Evolutionary conservation across 495 filamentous ascomycete genomes (phyloP).

Genomic region (Podospora conica): DNA sequence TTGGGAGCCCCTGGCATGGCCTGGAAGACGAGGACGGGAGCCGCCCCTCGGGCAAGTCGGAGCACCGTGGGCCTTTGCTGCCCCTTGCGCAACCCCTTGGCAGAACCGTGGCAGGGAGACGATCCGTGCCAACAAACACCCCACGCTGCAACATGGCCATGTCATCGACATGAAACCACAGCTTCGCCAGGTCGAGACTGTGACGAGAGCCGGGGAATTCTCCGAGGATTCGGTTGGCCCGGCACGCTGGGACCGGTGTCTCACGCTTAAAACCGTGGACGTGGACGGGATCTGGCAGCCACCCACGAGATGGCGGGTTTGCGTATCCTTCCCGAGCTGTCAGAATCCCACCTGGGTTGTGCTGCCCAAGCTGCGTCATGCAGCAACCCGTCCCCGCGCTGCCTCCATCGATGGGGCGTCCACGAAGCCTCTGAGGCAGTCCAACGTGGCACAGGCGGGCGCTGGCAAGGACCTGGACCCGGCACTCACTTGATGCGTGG

Average conservation of each 20-base stretch:
- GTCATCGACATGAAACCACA: neutral
- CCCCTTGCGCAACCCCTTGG: neutral
- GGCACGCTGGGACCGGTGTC: neutral
- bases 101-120: neutral
- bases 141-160: neutral
- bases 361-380: neutral
- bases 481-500: neutral
- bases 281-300: neutral
- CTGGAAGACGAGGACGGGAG: neutral
- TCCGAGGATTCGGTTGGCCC: neutral
- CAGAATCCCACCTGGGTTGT: neutral
- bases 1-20: neutral
- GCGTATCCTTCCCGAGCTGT: neutral
- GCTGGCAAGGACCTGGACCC: neutral
- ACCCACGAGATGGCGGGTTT: neutral
- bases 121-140: neutral
- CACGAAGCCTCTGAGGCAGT: neutral
- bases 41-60: neutral
- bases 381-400: neutral
- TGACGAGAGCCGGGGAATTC: neutral
- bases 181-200: neutral
- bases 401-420: neutral
- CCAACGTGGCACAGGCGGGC: neutral
- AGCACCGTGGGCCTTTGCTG: neutral
- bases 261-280: neutral